phyloP scores from a whole-genome alignment of 2,329 filamentous ascomycete genomes.

The Fusarium temperatum region DNA sequence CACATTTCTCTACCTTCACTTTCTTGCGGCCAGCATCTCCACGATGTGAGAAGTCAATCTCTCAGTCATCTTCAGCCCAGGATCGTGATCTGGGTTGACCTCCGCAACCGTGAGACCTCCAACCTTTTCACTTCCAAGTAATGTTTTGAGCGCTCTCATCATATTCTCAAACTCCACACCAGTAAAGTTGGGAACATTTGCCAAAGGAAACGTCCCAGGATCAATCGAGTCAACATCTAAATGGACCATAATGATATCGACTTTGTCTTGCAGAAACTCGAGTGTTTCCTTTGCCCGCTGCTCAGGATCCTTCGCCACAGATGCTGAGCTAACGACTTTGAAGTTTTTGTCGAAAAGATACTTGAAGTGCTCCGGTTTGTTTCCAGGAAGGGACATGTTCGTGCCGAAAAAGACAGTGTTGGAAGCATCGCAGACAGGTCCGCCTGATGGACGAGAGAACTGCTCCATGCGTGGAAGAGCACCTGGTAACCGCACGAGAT shows the following conservation, averaged over 20 bases:
- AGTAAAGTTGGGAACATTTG: slow-evolving; percentile 33
- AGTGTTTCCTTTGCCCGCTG: slow-evolving; percentile 19
- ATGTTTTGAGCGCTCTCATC: slow-evolving; percentile 25
- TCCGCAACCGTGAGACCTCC: slow-evolving; percentile 28
- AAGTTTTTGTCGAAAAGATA: slow-evolving; percentile 37
- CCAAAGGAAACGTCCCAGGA: slow-evolving; percentile 27
- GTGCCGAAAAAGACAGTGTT: slow-evolving; percentile 36
- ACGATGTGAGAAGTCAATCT: slow-evolving; percentile 9
- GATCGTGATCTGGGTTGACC: slow-evolving; percentile 37
- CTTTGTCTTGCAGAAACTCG: slow-evolving; percentile 12
- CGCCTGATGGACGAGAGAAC: slow-evolving; percentile 26
- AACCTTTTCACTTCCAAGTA: slow-evolving; percentile 14
- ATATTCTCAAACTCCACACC: slow-evolving; percentile 31
- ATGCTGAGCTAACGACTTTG: slow-evolving; percentile 30
- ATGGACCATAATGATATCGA: slow-evolving; percentile 36
- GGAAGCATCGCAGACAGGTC: slow-evolving; percentile 25
- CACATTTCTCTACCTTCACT: background rate
- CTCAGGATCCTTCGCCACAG: slow-evolving; percentile 17
- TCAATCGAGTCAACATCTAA: slow-evolving; percentile 37
- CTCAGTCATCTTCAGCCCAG: slow-evolving; percentile 19
- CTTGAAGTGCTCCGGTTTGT: slow-evolving; percentile 32
- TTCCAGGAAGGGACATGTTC: slow-evolving; percentile 30
- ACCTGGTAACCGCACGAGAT: slow-evolving; percentile 16
- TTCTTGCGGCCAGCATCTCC: slow-evolving; percentile 4
- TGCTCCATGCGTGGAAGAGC: slow-evolving; percentile 24